Base-by-base conservation (phyloP, 192 early-diverging fungal genomes). In the Gonapodya sp. region DNA sequence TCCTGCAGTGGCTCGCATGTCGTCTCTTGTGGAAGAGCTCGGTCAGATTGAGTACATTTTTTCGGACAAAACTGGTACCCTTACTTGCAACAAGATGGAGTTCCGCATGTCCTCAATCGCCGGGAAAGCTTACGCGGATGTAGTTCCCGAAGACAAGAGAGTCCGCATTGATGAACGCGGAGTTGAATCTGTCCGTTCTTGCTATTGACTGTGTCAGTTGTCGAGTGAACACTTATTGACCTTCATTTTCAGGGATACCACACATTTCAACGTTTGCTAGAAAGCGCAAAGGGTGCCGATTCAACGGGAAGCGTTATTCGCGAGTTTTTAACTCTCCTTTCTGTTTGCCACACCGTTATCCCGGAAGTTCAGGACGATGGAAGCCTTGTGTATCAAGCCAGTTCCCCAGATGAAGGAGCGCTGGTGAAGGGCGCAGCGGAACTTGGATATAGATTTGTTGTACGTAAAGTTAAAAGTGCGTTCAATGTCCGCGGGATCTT, bases 1-100 rank as follows among this genome's bases (percentile, higher is more conserved):
- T 24, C 93, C 97, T 18, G 96, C 97, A 8, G 89, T 94, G 64
- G 95, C 95, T 1, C 91, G 96, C 73, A 98, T 94, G 35, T 96
- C 94, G 78, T 95, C 94, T 73, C 86, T 99, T 35, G 94, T 98
- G 31, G 98, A 99, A 84, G 98, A 99, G 83, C 87, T 99, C 2
- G 98, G 96, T 32, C 96, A 94, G 84, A 92, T 98, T 79, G 96
- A 98, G 85, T 99, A 96, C 85, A 95, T 99, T 35, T 98, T 99
- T 81, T 95, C 94, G 64, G 98, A 99, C 88, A 99, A 99, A 86
- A 92, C 91, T 16, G 90, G 90, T 18, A 95, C 94, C 24, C 84
- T 95, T 83, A 95, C 94, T 2, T 94, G 93, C 83, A 95, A 95
- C 81, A 91, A 94, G 81, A 95, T 95, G 94, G 92, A 95, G 86